phyloP scores from a whole-genome alignment of 495 filamentous ascomycete genomes.

The Clavariopsis aquatica region DNA sequence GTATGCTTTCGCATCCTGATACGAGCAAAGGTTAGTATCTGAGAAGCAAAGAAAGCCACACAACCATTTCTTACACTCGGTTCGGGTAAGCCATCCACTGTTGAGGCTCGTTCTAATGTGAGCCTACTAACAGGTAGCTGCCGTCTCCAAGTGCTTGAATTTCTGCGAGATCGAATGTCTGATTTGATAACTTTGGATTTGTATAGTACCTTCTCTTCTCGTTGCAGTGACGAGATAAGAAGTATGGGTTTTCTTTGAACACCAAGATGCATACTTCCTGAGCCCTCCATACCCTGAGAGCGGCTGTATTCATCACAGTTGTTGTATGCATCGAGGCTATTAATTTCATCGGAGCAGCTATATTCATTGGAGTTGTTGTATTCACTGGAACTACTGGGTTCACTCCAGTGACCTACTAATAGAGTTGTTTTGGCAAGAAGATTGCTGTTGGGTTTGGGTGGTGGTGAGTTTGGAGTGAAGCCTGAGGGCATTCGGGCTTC shows the following conservation, averaged over 20 bases:
- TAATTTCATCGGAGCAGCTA: too few species aligned
- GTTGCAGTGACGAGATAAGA: background rate
- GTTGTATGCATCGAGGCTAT: too few species aligned
- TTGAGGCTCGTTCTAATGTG: conserved; percentile 23
- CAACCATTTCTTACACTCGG: conserved; percentile 17
- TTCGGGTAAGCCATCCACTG: conserved; percentile 21
- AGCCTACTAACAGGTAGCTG: conserved; percentile 24
- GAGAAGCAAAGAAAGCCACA: background rate
- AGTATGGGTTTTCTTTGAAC: too few species aligned
- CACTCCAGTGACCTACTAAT: too few species aligned
- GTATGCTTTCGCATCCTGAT: background rate
- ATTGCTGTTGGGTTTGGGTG: background rate
- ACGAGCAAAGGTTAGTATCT: background rate
- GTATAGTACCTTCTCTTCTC: background rate
- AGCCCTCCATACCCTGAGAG: too few species aligned
- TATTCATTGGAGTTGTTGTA: too few species aligned
- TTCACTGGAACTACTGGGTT: too few species aligned
- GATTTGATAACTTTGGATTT: conserved; percentile 4
- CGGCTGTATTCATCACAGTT: too few species aligned
- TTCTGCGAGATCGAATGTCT: background rate
- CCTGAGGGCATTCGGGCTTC: background rate
- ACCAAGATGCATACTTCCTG: too few species aligned
- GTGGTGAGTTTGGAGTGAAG: background rate
- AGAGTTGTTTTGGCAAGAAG: background rate
- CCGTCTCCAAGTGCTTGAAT: conserved; percentile 14